Base-by-base conservation (phyloP, 2,329 filamentous ascomycete genomes). In the Davidsoniella eucalypti region DNA sequence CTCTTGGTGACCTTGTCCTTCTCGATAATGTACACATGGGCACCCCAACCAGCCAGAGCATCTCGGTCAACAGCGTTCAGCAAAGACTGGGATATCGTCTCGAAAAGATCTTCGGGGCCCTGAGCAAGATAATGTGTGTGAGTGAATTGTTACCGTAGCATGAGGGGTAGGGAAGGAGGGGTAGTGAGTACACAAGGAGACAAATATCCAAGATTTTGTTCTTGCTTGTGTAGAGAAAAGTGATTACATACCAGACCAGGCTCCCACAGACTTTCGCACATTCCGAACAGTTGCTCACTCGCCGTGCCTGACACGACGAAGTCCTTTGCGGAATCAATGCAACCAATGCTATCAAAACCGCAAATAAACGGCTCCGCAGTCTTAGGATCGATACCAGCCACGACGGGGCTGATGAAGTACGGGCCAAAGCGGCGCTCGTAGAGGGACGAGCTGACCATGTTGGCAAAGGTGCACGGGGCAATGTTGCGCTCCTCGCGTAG, bases 1-100 rank as follows among this genome's bases (percentile, higher is more conserved):
- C 92, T 78, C 82, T 96, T 95, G 62, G 92, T 96, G 56, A 98
- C 86, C 84, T 96, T 96, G 72, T 94, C 88, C 78, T 98, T 98
- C 75, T 96, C 92, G 66, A 98, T 94, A 63, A 98, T 94, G 71
- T 96, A 98, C 59, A 98, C 92, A 64, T 98, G 87, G 38, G 92
- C 92, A 64, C 92, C 92, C 92, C 92, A 96, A 57, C 92, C 92
- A 37, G 90, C 95, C 56, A 98, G 74, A 49, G 92, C 92, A 68
- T 98, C 92, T 69, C 92, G 78, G 68, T 98, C 92, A 52, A 96
- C 86, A 54, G 92, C 92, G 67, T 93, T 96, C 59, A 98, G 75
- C 54, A 98, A 75, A 48, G 90, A 81, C 70, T 98, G 92, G 44
- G 92, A 96, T 64, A 96, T 87, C 55, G 92, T 98, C 72, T 98